Conservation (phyloP, 257 asterid genomes). For the Agastache rugosa region DNA sequence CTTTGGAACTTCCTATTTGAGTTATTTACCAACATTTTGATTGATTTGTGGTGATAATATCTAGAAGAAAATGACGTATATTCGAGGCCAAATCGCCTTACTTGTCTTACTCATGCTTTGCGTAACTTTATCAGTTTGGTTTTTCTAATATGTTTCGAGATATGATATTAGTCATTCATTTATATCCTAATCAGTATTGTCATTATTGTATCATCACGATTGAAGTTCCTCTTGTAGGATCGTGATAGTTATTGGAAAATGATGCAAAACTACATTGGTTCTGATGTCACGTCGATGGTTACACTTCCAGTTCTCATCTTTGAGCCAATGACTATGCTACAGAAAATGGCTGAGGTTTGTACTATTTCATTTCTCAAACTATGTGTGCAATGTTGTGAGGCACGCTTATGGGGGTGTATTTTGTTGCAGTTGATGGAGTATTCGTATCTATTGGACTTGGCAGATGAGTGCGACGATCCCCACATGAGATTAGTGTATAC, state of each 20-base stretch:
- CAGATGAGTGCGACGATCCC: constrained; percentile 97
- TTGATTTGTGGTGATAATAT: background rate
- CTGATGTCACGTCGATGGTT: constrained; percentile 97
- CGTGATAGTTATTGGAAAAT: constrained; percentile 96
- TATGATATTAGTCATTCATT: constrained; percentile 7
- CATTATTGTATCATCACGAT: background rate
- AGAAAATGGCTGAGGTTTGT: constrained; percentile 98
- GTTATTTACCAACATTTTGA: background rate
- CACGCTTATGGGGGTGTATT: constrained; percentile 30
- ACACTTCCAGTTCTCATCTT: constrained; percentile 96
- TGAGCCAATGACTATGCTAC: constrained; percentile 99
- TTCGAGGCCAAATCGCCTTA: background rate
- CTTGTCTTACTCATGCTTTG: background rate
- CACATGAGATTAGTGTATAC: constrained; percentile 91
- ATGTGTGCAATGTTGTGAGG: constrained; percentile 1
- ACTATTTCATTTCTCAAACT: background rate
- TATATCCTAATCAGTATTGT: constrained; percentile 20
- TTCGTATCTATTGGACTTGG: constrained; percentile 78
- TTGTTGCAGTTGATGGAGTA: constrained; percentile 90
- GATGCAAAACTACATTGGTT: constrained; percentile 96
- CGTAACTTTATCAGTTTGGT: background rate
- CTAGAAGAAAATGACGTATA: background rate
- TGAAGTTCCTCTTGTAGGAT: constrained; percentile 57
- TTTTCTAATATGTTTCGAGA: background rate
- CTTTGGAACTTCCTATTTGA: background rate